phyloP scores from a whole-genome alignment of 257 asterid genomes.

The Echium plantagineum region DNA sequence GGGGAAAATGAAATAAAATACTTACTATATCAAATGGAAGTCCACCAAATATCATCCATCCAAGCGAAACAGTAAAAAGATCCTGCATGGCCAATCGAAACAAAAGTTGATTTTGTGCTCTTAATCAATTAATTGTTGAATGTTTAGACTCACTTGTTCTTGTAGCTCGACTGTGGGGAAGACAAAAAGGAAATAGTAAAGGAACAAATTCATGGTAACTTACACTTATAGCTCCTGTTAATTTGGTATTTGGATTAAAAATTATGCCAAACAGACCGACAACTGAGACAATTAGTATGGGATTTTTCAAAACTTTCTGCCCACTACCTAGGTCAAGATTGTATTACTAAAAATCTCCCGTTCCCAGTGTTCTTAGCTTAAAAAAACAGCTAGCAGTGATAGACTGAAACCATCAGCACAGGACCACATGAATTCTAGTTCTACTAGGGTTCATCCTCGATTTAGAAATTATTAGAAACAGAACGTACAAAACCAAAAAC shows the following conservation, averaged over 20 bases:
- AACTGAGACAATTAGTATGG: not conserved
- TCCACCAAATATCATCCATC: conserved; percentile 87
- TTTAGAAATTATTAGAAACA: not conserved
- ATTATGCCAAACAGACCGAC: not conserved
- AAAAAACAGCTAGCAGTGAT: not conserved
- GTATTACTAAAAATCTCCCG: not conserved
- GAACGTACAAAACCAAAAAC: not conserved
- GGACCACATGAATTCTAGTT: not conserved
- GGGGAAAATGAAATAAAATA: conserved; percentile 3
- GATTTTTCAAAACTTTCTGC: not conserved
- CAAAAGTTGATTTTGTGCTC: not conserved
- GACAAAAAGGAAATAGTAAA: not conserved
- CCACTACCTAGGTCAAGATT: not conserved
- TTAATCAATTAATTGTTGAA: not conserved
- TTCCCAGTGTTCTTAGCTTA: not conserved
- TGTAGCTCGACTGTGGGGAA: not conserved
- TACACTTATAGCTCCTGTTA: not conserved
- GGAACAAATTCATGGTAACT: not conserved
- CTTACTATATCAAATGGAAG: conserved; percentile 72
- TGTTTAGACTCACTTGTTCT: not conserved
- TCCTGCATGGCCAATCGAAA: conserved; percentile 37
- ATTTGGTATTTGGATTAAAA: not conserved
- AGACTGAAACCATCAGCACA: not conserved
- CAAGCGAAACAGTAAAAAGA: conserved; percentile 68
- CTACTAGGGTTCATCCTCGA: not conserved